These are phyloP conservation scores for Tricladium varicosporioides DNA, from an alignment of 2,329 filamentous ascomycete species.

Conservation along the genomic window DNA sequence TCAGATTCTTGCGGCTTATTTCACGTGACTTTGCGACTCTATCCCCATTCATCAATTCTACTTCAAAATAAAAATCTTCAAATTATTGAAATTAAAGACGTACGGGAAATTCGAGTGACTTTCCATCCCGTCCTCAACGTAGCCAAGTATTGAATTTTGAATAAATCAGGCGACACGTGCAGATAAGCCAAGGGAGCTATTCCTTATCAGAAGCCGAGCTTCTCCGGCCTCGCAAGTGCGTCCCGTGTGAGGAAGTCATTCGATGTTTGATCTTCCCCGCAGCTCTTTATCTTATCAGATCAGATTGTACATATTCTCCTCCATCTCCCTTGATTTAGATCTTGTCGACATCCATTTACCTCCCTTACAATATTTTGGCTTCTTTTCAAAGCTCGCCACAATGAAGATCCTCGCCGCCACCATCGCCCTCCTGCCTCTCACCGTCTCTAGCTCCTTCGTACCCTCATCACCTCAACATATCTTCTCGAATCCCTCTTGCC, in stretches of 20 bases:
- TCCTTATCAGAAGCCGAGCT: constrained; percentile 3
- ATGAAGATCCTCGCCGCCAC: not conserved
- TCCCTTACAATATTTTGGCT: not conserved
- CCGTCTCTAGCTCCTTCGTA: constrained; percentile 25
- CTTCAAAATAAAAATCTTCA: not conserved
- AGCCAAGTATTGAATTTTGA: too few species aligned
- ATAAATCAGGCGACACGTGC: not conserved
- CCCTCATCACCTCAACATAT: constrained; percentile 40
- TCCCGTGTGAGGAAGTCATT: not conserved
- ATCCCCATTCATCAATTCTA: not conserved
- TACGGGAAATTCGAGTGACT: too few species aligned
- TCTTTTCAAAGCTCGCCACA: not conserved
- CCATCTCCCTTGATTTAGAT: not conserved
- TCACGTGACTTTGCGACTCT: too few species aligned
- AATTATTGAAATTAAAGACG: not conserved
- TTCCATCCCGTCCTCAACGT: too few species aligned
- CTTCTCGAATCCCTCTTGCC: constrained; percentile 28
- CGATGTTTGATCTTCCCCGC: not conserved
- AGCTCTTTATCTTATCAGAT: not conserved
- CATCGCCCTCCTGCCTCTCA: constrained; percentile 19
- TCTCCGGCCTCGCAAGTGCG: not conserved
- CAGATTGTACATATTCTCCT: constrained; percentile 24
- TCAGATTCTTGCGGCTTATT: too few species aligned
- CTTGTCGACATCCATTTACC: constrained; percentile 15
- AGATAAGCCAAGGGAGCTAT: not conserved